Conservation (phyloP, 495 filamentous ascomycete genomes). For the Xylaria grammica region DNA sequence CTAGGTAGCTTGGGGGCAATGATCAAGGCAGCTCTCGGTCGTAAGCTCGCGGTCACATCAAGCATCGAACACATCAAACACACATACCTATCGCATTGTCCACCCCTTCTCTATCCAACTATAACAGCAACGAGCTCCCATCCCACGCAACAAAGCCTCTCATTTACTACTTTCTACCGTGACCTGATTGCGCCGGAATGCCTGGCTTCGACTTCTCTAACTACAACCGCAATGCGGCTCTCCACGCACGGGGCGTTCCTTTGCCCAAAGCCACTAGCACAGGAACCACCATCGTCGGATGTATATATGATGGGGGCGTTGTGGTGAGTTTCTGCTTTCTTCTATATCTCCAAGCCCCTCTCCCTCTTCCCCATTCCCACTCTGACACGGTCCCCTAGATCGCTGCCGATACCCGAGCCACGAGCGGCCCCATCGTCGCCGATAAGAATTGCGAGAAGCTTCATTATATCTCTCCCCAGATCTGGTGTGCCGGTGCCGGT, state of each 20-base stretch:
- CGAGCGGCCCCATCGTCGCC: constrained; percentile 95
- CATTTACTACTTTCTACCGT: neutral
- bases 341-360: neutral
- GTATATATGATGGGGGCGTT: constrained; percentile 94
- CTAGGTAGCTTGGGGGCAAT: neutral
- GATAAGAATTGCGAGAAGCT: constrained; percentile 99
- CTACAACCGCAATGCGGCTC: constrained; percentile 95
- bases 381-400: constrained; percentile 57
- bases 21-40: constrained; percentile 36
- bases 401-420: constrained; percentile 97
- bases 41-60: constrained; percentile 30
- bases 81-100: neutral
- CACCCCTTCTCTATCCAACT: constrained; percentile 7
- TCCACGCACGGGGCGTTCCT: constrained; percentile 91
- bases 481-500: constrained; percentile 99
- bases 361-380: neutral
- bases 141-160: neutral
- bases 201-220: constrained; percentile 99
- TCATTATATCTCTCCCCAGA: constrained; percentile 97
- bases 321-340: constrained; percentile 63
- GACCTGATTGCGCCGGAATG: constrained; percentile 63
- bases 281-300: constrained; percentile 98
- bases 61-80: constrained; percentile 20
- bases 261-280: constrained; percentile 98
- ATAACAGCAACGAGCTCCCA: constrained; percentile 10